Percentiles rank a stretch among this genome's conserved stretches.
These are phyloP conservation scores for Carex parvula DNA, from an alignment of 176 grass and related monocot species.

Conservation along the genomic window DNA sequence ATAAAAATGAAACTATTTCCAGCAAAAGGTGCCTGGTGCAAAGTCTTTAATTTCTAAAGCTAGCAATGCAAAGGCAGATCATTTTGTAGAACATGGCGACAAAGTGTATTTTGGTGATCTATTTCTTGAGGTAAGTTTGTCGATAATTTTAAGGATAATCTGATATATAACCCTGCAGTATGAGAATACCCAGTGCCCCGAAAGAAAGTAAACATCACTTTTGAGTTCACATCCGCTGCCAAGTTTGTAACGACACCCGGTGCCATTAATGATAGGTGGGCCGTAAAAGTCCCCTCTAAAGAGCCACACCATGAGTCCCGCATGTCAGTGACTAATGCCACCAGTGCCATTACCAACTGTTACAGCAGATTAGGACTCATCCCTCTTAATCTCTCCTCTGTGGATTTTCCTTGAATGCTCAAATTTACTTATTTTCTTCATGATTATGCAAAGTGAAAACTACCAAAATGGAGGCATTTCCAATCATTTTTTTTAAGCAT, in stretches of 20 bases:
- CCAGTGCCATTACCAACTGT: too few relatives aligned
- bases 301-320: too few relatives aligned
- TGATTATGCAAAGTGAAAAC: neutral
- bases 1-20: conserved; percentile 15
- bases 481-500: neutral
- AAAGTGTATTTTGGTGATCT: conserved; percentile 82
- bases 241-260: too few relatives aligned
- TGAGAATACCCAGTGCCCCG: neutral
- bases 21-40: conserved; percentile 63
- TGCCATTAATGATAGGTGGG: too few relatives aligned
- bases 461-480: neutral
- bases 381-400: too few relatives aligned
- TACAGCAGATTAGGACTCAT: too few relatives aligned
- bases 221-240: neutral
- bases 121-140: conserved; percentile 71
- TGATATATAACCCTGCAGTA: neutral
- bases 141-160: neutral
- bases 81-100: conserved; percentile 73
- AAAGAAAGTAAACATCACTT: neutral
- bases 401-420: too few relatives aligned
- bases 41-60: conserved; percentile 81
- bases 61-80: conserved; percentile 65
- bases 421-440: too few relatives aligned
- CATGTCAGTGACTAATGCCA: too few relatives aligned
- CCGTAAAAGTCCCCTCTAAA: too few relatives aligned